A percentile compares a stretch with the other conserved stretches of the same genome.
Evolutionary conservation across 106 monocot species (phyloP).

Genomic region (Triglochin maritima): DNA sequence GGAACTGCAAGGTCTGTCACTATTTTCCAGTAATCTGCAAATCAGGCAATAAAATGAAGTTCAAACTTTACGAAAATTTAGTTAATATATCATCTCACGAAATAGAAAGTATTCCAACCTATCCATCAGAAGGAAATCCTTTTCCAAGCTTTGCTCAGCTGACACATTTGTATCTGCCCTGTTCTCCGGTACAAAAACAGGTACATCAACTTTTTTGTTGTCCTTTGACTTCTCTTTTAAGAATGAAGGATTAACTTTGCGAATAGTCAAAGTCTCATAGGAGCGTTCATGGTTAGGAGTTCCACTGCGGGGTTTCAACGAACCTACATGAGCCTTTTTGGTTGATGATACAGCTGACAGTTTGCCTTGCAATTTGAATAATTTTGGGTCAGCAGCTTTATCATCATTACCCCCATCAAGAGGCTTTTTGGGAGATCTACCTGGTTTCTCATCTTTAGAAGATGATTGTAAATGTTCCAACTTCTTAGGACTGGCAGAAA

Average conservation of each 20-base stretch:
- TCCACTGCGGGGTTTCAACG: slow-evolving; percentile 24
- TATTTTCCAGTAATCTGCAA: slow-evolving; percentile 25
- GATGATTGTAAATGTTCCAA: slow-evolving; percentile 16
- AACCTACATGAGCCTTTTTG: slow-evolving; percentile 28
- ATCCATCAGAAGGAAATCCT: slow-evolving; percentile 22
- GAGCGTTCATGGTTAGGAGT: slow-evolving; percentile 9
- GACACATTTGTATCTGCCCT: slow-evolving; percentile 50
- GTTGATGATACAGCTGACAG: slow-evolving; percentile 6
- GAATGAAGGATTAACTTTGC: slow-evolving; percentile 28
- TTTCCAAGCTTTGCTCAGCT: slow-evolving; percentile 33
- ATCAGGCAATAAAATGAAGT: slow-evolving; percentile 1
- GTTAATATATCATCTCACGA: neutral
- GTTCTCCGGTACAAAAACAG: slow-evolving; percentile 24
- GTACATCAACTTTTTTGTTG: slow-evolving; percentile 26
- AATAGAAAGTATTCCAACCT: slow-evolving; percentile 19
- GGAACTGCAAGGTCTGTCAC: slow-evolving; percentile 14
- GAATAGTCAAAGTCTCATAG: slow-evolving; percentile 12
- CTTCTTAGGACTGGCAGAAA: slow-evolving; percentile 16
- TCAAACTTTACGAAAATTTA: neutral
- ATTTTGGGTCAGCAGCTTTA: slow-evolving; percentile 27
- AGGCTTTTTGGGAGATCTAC: slow-evolving; percentile 16
- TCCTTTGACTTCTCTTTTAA: slow-evolving; percentile 35
- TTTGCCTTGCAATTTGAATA: slow-evolving; percentile 16
- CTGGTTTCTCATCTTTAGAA: slow-evolving; percentile 16
- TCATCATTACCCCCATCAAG: slow-evolving; percentile 7